Conservation (phyloP, 371 early-diverging fungal genomes). For the Rhizopus arrhizus region DNA sequence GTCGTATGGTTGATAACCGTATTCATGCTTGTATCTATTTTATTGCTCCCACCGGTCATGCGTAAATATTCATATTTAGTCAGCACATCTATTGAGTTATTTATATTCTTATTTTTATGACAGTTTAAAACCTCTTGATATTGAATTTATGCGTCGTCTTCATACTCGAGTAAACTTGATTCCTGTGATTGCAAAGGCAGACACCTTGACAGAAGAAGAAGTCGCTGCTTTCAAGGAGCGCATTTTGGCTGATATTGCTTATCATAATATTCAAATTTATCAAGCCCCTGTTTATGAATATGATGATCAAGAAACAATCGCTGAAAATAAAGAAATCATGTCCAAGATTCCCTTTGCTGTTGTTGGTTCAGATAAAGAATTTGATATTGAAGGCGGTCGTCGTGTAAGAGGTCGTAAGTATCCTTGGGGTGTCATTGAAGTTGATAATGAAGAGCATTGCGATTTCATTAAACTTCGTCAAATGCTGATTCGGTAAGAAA, state of each 20-base stretch:
- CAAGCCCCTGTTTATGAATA: conserved; percentile 88
- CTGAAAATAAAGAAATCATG: conserved; percentile 93
- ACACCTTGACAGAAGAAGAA: conserved; percentile 96
- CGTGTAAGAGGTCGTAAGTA: conserved; percentile 92
- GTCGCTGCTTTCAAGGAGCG: conserved; percentile 89
- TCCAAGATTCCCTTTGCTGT: conserved; percentile 97
- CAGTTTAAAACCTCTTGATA: conserved; percentile 87
- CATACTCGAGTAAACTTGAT: conserved; percentile 95
- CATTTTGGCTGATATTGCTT: conserved; percentile 90
- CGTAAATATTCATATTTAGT: conserved; percentile 34
- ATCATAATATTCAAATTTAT: conserved; percentile 93
- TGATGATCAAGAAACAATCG: conserved; percentile 92
- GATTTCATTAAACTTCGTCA: conserved; percentile 95
- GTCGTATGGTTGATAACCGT: conserved; percentile 87
- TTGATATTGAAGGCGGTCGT: conserved; percentile 81
- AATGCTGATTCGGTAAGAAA: conserved; percentile 75
- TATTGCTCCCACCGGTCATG: conserved; percentile 94
- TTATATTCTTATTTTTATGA: conserved; percentile 10
- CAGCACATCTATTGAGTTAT: neutral
- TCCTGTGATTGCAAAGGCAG: conserved; percentile 98
- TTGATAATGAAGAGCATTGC: conserved; percentile 88
- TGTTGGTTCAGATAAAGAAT: conserved; percentile 91
- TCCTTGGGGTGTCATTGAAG: conserved; percentile 96
- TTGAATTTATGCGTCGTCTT: conserved; percentile 95
- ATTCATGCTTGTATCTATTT: conserved; percentile 98